These are phyloP conservation scores for Fusarium sp. DNA, from an alignment of 2,329 filamentous ascomycete genomes.

Conservation along the genomic window DNA sequence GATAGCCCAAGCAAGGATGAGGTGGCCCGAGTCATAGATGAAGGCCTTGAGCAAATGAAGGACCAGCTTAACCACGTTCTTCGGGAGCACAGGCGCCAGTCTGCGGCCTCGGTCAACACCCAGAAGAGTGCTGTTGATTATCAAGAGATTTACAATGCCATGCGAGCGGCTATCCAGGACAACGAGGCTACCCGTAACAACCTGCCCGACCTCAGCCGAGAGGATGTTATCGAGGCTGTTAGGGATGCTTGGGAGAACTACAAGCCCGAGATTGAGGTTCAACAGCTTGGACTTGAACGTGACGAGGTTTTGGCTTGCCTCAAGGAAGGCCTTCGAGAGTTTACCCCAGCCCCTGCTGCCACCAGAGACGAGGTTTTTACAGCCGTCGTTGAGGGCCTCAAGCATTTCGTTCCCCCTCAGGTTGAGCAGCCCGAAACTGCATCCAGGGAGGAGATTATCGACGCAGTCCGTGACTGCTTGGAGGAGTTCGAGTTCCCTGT, in stretches of 20 bases:
- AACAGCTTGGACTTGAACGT: constrained; percentile 89
- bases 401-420: constrained; percentile 80
- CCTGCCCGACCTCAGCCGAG: constrained; percentile 68
- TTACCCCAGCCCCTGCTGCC: constrained; percentile 70
- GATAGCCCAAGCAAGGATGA: constrained; percentile 73
- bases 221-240: constrained; percentile 88
- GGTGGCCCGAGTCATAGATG: constrained; percentile 79
- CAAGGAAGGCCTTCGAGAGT: constrained; percentile 84
- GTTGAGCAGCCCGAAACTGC: constrained; percentile 76
- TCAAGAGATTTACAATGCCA: constrained; percentile 85
- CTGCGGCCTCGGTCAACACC: constrained; percentile 70
- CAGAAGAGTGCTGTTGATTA: constrained; percentile 74
- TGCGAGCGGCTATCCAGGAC: constrained; percentile 79
- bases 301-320: constrained; percentile 91
- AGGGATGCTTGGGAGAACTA: constrained; percentile 93
- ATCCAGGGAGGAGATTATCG: constrained; percentile 84
- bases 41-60: constrained; percentile 84
- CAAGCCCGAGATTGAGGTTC: constrained; percentile 90
- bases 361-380: constrained; percentile 87
- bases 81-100: constrained; percentile 77
- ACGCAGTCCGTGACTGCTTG: constrained; percentile 85
- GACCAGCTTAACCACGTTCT: constrained; percentile 85
- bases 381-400: constrained; percentile 86
- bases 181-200: constrained; percentile 58
- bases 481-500: constrained; percentile 84